phyloP scores from a whole-genome alignment of 176 grass and related monocot genomes.

The Oryza meyeriana region DNA sequence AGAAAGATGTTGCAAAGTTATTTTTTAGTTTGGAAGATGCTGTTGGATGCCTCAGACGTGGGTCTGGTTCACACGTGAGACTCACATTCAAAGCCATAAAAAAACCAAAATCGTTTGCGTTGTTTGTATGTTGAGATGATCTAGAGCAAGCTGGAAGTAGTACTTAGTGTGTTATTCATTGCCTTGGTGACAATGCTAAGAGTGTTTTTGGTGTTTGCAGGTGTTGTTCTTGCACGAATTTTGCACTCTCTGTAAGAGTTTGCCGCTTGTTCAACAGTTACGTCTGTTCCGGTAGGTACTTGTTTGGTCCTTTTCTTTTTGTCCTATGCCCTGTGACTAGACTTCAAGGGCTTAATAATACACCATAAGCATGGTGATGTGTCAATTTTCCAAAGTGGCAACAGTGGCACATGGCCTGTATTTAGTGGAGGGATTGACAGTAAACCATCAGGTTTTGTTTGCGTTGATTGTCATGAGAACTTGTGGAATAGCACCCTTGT shows the following conservation, averaged over 20 bases:
- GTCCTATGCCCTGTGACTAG: not conserved
- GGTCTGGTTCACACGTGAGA: not conserved
- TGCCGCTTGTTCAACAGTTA: constrained; percentile 91
- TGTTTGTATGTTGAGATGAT: constrained; percentile 21
- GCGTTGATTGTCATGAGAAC: not conserved
- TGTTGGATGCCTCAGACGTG: not conserved
- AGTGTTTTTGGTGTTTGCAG: constrained; percentile 48
- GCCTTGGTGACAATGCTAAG: constrained; percentile 23
- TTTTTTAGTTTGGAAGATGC: not conserved
- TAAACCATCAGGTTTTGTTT: not conserved
- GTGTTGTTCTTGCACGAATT: constrained; percentile 97
- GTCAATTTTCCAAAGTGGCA: constrained; percentile 16
- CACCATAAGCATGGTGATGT: not conserved
- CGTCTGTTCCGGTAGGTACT: constrained; percentile 82
- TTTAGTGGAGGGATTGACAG: not conserved
- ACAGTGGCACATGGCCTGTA: constrained; percentile 16
- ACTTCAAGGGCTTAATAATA: constrained; percentile 17
- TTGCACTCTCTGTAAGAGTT: constrained; percentile 95
- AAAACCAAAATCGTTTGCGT: not conserved
- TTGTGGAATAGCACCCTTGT: not conserved
- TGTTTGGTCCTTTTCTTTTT: constrained; percentile 11
- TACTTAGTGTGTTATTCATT: constrained; percentile 25
- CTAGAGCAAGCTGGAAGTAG: constrained; percentile 20
- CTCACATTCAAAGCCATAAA: not conserved
- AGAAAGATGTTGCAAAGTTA: not conserved